Percentiles rank a stretch among this genome's conserved stretches.
Evolutionary conservation across 1,284 basidiomycete species (phyloP).

Genomic region (Tranzscheliella williamsii): DNA sequence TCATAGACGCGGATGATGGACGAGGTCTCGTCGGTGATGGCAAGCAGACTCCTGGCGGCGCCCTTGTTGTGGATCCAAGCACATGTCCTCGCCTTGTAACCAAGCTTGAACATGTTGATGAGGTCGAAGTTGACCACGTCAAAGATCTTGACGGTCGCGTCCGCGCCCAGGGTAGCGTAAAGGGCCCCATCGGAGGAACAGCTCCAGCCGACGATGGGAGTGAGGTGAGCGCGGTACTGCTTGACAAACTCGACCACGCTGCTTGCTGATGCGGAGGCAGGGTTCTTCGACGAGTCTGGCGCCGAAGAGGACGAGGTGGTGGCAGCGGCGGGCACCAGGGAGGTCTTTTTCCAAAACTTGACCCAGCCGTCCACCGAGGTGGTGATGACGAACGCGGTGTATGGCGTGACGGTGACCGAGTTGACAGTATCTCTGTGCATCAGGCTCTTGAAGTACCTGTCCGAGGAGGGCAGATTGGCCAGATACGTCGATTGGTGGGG

Average conservation of each 20-base stretch:
- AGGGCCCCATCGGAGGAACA: conserved; percentile 90
- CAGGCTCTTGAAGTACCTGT: conserved; percentile 95
- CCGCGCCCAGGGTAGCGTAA: conserved; percentile 72
- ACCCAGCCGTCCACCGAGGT: conserved; percentile 93
- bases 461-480: conserved; percentile 84
- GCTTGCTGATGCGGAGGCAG: conserved; percentile 7
- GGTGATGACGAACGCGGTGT: conserved; percentile 78
- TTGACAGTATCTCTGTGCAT: conserved; percentile 96
- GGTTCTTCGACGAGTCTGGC: background rate
- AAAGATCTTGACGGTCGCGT: conserved; percentile 78
- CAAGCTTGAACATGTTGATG: conserved; percentile 94
- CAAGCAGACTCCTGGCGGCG: conserved; percentile 82
- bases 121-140: conserved; percentile 98
- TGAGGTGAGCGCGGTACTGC: conserved; percentile 77
- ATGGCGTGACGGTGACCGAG: conserved; percentile 68
- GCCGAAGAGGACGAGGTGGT: conserved; percentile 72
- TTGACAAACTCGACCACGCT: conserved; percentile 61
- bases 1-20: conserved; percentile 87
- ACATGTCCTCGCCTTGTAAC: conserved; percentile 32
- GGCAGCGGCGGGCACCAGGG: conserved; percentile 76
- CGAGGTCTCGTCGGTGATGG: conserved; percentile 78
- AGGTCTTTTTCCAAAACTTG: conserved; percentile 99
- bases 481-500: conserved; percentile 82
- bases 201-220: conserved; percentile 76
- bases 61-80: conserved; percentile 86